phyloP scores from a whole-genome alignment of 495 filamentous ascomycete species.

The Aspergillus indologenus region DNA sequence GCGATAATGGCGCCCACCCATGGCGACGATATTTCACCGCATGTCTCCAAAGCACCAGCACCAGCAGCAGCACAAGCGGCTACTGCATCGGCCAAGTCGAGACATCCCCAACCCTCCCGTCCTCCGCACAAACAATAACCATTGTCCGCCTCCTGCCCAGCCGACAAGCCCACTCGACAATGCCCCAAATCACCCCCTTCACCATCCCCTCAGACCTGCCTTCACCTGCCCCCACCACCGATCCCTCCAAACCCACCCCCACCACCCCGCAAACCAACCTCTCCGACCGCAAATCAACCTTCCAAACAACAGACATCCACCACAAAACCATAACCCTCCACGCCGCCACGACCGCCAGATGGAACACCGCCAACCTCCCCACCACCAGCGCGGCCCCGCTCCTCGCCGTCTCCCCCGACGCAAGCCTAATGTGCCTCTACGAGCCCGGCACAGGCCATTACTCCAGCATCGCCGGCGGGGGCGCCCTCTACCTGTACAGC shows the following conservation, averaged over 20 bases:
- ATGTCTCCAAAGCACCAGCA: conserved; percentile 8
- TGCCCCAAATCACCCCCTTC: not conserved
- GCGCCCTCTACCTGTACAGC: conserved; percentile 18
- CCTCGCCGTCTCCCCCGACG: conserved; percentile 19
- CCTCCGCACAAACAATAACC: conserved; percentile 3
- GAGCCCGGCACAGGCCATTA: conserved; percentile 17
- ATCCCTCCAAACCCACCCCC: not conserved
- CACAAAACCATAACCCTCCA: not conserved
- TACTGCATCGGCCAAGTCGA: conserved; percentile 19
- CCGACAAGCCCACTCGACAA: conserved; percentile 2
- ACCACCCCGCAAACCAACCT: conserved; percentile 4
- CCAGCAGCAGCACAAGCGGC: not conserved
- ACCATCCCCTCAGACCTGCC: conserved; percentile 1
- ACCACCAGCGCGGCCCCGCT: conserved; percentile 17
- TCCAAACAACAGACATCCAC: not conserved
- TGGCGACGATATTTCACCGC: conserved; percentile 16
- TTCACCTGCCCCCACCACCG: not conserved
- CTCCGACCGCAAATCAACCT: conserved; percentile 1
- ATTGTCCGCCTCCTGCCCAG: conserved; percentile 19
- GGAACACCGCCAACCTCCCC: conserved; percentile 19
- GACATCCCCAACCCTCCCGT: not conserved
- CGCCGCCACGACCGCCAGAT: conserved; percentile 6
- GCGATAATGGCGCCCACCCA: not conserved
- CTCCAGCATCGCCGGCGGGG: conserved; percentile 12
- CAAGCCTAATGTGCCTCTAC: conserved; percentile 15